A percentile compares a stretch with the other conserved stretches of the same genome.
phyloP scores from a whole-genome alignment of 352 stramenopile species.

The Thalassiosira ordinaria region DNA sequence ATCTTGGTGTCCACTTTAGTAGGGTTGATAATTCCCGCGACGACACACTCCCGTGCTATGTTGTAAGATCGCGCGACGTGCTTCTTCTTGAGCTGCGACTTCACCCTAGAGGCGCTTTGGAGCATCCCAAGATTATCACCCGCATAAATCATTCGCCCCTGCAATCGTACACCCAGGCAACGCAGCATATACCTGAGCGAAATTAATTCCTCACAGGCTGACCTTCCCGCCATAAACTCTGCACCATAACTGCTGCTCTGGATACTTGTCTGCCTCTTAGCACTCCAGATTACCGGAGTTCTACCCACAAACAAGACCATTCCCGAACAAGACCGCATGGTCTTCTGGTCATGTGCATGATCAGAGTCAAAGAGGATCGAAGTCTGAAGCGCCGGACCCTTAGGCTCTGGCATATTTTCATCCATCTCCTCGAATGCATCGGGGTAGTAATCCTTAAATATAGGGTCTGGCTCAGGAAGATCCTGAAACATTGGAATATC shows the following conservation, averaged over 20 bases:
- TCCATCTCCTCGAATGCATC: too few species aligned
- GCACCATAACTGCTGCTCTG: slow-evolving; percentile 32
- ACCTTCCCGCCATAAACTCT: slow-evolving; percentile 24
- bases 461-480: too few species aligned
- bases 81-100: slow-evolving; percentile 64
- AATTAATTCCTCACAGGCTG: slow-evolving; percentile 27
- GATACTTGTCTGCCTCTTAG: slow-evolving; percentile 33
- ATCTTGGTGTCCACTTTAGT: not conserved
- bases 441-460: too few species aligned
- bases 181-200: slow-evolving; percentile 50
- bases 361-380: slow-evolving; percentile 36
- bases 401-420: slow-evolving; percentile 8
- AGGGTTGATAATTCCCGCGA: not conserved
- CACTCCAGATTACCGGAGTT: slow-evolving; percentile 28
- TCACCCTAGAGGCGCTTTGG: slow-evolving; percentile 41
- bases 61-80: slow-evolving; percentile 59
- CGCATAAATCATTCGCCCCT: slow-evolving; percentile 25
- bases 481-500: too few species aligned
- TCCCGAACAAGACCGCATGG: slow-evolving; percentile 20
- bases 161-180: slow-evolving; percentile 36
- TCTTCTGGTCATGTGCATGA: slow-evolving; percentile 27
- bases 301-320: slow-evolving; percentile 33
- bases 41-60: slow-evolving; percentile 38
- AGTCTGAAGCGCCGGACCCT: not conserved
- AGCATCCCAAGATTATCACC: slow-evolving; percentile 36